These are phyloP conservation scores for Epipyxis sp. DNA, from an alignment of 108 stramenopile species.

Conservation along the genomic window DNA sequence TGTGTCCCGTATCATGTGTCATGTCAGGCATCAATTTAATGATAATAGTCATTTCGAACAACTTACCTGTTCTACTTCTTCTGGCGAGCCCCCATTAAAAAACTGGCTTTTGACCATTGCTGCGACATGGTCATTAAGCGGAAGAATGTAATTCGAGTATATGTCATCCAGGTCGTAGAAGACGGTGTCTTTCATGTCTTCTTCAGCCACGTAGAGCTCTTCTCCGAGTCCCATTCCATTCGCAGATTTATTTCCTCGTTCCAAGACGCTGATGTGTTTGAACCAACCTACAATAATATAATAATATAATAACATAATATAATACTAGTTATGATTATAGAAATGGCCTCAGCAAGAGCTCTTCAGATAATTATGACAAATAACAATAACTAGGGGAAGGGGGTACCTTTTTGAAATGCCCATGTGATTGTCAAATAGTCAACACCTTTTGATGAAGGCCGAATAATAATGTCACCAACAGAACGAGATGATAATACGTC, in stretches of 20 bases:
- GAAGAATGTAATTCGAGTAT: conserved; percentile 29
- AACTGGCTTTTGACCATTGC: conserved; percentile 16
- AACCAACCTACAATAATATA: background rate
- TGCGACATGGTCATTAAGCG: conserved; percentile 24
- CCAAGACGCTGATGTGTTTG: conserved; percentile 7
- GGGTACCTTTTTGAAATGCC: no score
- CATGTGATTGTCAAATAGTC: conserved; percentile 37
- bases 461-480: conserved; percentile 16
- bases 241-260: background rate
- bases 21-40: no score
- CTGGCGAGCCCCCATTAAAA: background rate
- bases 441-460: conserved; percentile 37
- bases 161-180: conserved; percentile 38
- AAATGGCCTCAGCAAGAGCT: no score
- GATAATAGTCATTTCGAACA: background rate
- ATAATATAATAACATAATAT: no score
- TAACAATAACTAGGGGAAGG: no score
- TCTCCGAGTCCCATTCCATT: background rate
- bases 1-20: no score
- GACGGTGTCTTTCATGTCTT: background rate
- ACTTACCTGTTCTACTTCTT: conserved; percentile 5
- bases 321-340: no score
- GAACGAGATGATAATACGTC: background rate
- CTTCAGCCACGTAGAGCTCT: conserved; percentile 21
- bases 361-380: no score